Evolutionary conservation across 2,329 filamentous ascomycete species (phyloP), one percentile per base, ranked within the genome.

Genomic region (Aspergillus sp.): DNA sequence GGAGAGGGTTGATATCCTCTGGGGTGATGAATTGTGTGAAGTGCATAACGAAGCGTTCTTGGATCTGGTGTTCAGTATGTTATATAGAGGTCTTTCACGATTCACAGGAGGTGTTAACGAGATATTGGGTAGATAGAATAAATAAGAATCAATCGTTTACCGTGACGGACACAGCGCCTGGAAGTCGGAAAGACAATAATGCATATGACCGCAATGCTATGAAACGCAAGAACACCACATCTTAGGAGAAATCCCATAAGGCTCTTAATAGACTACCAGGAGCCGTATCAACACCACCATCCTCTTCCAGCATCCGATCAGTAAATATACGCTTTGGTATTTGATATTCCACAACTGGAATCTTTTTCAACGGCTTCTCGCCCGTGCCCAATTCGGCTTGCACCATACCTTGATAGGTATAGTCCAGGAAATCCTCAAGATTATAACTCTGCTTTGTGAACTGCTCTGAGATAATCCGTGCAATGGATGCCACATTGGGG

Each of bases 371-470:
- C 48, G 91, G 87, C 78, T 94, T 96, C 62, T 85, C 83, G 59
- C 78, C 78, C 3, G 65, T 65, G 0, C 77, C 78, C 65, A 97
- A 82, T 76, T 99, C 95, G 3, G 89, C 89, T 63, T 95, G 91
- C 48, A 98, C 79, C 74, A 99, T 87, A 8, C 77, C 79, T 60
- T 78, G 75, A 77, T 98, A 99, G 0, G 92, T 94, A 76, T 98
- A 93, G 73, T 99, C 95, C 52, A 98, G 80, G 77, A 99, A 99
- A 74, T 99, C 95, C 74, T 99, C 95, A n/a, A 97, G 80, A 69
- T 93, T 95, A 78, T 98, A 99, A 3, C 90, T 85, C 68, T 93
- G 89, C 80, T 99, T 99, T 2, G 95, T 99, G 76, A 98, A 99
- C 76, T 98, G 95, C 79, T 98, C 93, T 2, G 91, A 91, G 60